phyloP scores from a whole-genome alignment of 768 basidiomycete genomes.

The Termitomyces sp. region DNA sequence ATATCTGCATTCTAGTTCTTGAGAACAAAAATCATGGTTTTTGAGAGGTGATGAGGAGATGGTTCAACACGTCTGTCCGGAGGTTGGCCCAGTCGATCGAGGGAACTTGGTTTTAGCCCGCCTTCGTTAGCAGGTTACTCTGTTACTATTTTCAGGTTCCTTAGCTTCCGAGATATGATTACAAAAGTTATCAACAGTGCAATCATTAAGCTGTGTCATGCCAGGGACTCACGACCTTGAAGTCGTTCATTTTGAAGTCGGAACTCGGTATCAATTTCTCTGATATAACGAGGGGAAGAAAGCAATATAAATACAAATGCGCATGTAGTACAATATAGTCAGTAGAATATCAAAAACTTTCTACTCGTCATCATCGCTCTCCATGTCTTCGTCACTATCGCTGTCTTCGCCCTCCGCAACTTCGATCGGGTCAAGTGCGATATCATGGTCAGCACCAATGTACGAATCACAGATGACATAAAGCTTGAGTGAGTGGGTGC shows the following conservation, averaged over 20 bases:
- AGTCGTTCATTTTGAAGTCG: neutral
- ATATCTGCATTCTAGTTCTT: no score
- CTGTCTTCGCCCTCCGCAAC: conserved; percentile 91
- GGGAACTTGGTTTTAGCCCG: no score
- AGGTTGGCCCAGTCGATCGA: no score
- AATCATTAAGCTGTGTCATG: no score
- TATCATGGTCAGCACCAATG: conserved; percentile 88
- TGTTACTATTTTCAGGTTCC: no score
- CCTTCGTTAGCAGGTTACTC: no score
- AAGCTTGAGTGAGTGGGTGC: conserved; percentile 74
- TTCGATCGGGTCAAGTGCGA: conserved; percentile 74
- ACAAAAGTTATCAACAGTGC: no score
- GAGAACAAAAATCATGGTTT: no score
- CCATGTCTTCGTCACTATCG: conserved; percentile 75
- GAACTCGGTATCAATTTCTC: neutral
- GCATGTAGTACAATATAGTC: conserved; percentile 5
- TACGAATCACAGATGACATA: conserved; percentile 94
- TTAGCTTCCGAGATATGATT: no score
- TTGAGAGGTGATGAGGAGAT: no score
- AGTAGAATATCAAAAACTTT: neutral
- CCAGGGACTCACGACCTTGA: neutral
- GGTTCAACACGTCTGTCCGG: no score
- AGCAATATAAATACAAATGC: conserved; percentile 9
- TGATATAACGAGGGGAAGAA: neutral
- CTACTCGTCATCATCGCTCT: conserved; percentile 50